Conservation (phyloP, 148 eudicot genomes). For the Heliosperma pusillum region DNA sequence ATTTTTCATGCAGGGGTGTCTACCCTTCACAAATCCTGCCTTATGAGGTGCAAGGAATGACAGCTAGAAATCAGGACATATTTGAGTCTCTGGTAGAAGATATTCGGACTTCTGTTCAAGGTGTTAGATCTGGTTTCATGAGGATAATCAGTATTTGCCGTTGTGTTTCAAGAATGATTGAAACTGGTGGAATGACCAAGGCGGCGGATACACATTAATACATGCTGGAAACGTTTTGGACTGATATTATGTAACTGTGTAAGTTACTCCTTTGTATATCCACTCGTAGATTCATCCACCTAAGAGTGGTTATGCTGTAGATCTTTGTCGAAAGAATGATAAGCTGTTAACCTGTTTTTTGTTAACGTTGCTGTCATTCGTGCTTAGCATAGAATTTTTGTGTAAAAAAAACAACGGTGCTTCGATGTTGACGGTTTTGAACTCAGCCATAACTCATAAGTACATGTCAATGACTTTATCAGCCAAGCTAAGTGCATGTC, state of each 20-base stretch:
- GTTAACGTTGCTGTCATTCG: background rate
- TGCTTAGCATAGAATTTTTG: background rate
- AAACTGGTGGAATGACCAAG: constrained; percentile 20
- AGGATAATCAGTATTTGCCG: constrained; percentile 59
- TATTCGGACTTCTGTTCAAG: constrained; percentile 46
- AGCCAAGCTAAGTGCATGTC: too few relatives aligned
- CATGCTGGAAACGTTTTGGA: background rate
- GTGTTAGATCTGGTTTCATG: constrained; percentile 53
- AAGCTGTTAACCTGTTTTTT: background rate
- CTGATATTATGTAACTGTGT: background rate
- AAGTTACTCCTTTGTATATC: background rate
- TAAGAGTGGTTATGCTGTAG: background rate
- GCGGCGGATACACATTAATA: background rate
- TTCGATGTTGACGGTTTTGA: background rate
- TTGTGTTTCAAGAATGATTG: constrained; percentile 48
- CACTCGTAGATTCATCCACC: background rate
- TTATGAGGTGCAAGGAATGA: constrained; percentile 33
- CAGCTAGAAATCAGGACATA: constrained; percentile 23
- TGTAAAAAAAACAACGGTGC: background rate
- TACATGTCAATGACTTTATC: too few relatives aligned
- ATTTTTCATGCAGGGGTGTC: constrained; percentile 47
- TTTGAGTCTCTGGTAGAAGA: constrained; percentile 36
- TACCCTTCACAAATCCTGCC: constrained; percentile 63
- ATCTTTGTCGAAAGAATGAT: background rate
- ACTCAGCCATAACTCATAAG: background rate